Evolutionary conservation across 2,329 filamentous ascomycete genomes (phyloP).

Genomic region (Dactylonectria macrodidyma): DNA sequence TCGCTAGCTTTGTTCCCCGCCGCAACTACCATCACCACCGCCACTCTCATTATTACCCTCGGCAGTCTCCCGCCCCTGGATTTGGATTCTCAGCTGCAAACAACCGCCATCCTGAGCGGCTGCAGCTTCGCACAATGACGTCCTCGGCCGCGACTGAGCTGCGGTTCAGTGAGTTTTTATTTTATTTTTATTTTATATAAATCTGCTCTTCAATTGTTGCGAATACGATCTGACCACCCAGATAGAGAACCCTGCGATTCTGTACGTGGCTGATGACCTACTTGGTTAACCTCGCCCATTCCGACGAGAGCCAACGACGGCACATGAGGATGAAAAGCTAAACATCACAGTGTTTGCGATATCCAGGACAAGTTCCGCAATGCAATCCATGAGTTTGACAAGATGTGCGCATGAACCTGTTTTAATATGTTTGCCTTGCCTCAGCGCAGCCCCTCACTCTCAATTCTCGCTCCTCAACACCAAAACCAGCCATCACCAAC

Average conservation of each 20-base stretch:
- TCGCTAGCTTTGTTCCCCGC: too few species aligned
- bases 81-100: background rate
- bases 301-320: background rate
- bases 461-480: conserved; percentile 8
- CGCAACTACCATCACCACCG: background rate
- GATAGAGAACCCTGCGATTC: conserved; percentile 64
- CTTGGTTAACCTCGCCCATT: background rate
- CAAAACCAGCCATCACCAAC: conserved; percentile 19
- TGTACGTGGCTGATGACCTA: conserved; percentile 56
- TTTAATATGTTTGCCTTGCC: background rate
- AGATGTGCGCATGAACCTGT: conserved; percentile 69
- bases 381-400: conserved; percentile 88
- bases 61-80: background rate
- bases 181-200: too few species aligned
- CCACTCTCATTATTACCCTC: background rate
- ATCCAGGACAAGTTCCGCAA: conserved; percentile 93
- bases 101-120: background rate
- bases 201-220: background rate
- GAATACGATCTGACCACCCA: conserved; percentile 28
- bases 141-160: conserved; percentile 38
- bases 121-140: conserved; percentile 36
- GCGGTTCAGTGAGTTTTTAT: conserved; percentile 54
- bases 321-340: background rate
- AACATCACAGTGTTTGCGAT: conserved; percentile 82
- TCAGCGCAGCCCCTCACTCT: conserved; percentile 18